phyloP scores from a whole-genome alignment of 805 yeast species.

The Kuraishia floccosa region DNA sequence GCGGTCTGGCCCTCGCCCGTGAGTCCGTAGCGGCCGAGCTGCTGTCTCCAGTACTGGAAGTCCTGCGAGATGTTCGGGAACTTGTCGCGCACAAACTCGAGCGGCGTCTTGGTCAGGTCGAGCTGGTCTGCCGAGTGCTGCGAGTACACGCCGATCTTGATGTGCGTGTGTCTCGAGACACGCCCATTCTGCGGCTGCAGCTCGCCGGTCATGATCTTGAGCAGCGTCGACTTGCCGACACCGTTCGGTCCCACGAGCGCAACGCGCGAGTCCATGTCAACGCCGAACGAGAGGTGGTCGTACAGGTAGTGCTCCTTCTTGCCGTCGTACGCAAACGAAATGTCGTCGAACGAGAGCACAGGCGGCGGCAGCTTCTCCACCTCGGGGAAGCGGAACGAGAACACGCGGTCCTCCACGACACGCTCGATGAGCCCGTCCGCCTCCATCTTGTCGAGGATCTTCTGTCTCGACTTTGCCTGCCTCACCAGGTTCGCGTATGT shows the following conservation, averaged over 20 bases:
- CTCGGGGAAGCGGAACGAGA: conserved; percentile 87
- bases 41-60: conserved; percentile 97
- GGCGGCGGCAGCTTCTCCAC: conserved; percentile 98
- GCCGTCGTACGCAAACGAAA: conserved; percentile 85
- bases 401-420: conserved; percentile 87
- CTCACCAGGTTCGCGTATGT: conserved; percentile 97
- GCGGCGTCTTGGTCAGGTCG: conserved; percentile 88
- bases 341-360: conserved; percentile 91
- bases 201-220: conserved; percentile 94
- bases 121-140: conserved; percentile 98
- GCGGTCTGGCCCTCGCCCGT: conserved; percentile 99
- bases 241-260: conserved; percentile 99
- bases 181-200: conserved; percentile 86
- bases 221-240: conserved; percentile 94
- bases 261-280: conserved; percentile 98
- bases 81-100: conserved; percentile 94
- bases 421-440: conserved; percentile 95
- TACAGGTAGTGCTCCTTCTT: conserved; percentile 78
- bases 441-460: conserved; percentile 99
- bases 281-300: conserved; percentile 89
- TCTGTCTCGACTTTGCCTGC: conserved; percentile 98
- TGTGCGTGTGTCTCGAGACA: conserved; percentile 94
- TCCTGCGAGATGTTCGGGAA: conserved; percentile 88
- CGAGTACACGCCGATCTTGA: conserved; percentile 96
- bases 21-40: conserved; percentile 94